phyloP scores from a whole-genome alignment of 805 yeast genomes.

The Allodekkera sacchari region DNA sequence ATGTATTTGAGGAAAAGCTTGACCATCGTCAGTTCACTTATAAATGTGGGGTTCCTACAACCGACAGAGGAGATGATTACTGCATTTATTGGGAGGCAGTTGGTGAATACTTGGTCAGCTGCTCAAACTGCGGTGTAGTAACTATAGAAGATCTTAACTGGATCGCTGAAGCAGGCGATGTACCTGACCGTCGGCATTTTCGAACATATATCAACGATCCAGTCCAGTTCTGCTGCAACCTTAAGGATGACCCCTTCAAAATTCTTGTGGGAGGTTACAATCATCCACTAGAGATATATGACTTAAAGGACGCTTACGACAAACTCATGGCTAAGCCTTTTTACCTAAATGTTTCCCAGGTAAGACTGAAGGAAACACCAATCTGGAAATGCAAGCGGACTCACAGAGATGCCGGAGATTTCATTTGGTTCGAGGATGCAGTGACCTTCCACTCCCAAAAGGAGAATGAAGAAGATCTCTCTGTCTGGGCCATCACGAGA shows the following conservation, averaged over 20 bases:
- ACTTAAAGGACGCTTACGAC: conserved; percentile 3
- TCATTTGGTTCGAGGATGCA: conserved; percentile 5
- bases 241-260: conserved; percentile 3
- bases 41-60: too few relatives aligned
- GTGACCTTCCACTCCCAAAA: conserved; percentile 1
- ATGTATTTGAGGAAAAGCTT: too few relatives aligned
- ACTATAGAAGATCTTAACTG: conserved; percentile 1
- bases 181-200: too few relatives aligned
- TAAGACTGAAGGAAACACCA: conserved; percentile 2
- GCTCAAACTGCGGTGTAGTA: conserved; percentile 4
- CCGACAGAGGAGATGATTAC: too few relatives aligned
- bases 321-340: too few relatives aligned
- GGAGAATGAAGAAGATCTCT: not conserved
- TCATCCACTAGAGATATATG: conserved; percentile 4
- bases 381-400: conserved; percentile 3
- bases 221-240: conserved; percentile 3
- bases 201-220: too few relatives aligned
- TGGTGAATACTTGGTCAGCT: too few relatives aligned
- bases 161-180: not conserved
- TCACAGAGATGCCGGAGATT: conserved; percentile 2
- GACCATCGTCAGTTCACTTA: too few relatives aligned
- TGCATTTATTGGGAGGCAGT: too few relatives aligned
- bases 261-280: conserved; percentile 7
- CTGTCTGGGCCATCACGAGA: conserved; percentile 4
- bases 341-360: conserved; percentile 1